Evolutionary conservation across 2,329 filamentous ascomycete genomes (phyloP), one percentile per base, ranked within the genome.

Genomic region (Colletotrichum graminicola): DNA sequence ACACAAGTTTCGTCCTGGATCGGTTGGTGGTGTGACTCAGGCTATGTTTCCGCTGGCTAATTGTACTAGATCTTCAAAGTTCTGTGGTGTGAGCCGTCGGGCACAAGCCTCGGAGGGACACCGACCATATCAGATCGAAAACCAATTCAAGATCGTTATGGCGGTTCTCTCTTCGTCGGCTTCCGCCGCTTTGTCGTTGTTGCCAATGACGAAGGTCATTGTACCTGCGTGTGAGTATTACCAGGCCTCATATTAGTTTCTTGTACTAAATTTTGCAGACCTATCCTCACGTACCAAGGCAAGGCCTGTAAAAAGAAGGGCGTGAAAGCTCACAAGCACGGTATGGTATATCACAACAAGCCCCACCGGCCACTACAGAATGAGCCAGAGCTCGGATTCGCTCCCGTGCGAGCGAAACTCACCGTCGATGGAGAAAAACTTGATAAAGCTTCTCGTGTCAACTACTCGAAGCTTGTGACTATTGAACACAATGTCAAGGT

Each of bases 401-500:
- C 74, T 0, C 83, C 87, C 0, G 81, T 89, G 45, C 79, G 78
- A 36, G 80, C 88, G 52, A 77, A 81, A 0, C 82, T 89, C 26
- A 79, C 77, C 26, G 78, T 81, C 5, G 77, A 80, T 18, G 81
- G 80, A 41, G 86, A 89, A 71, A 83, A 78, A 65, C 80, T 90
- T 8, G 80, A 81, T 14, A 80, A 74, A 39, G 84, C 86, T 72
- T 90, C 88, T 16, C 84, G 88, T 6, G 83, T 89, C 74, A 89
- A 90, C 78, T 90, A 89, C 76, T 85, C 86, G 6, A 89, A 89
- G 73, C 79, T 87, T 7, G 81, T 84, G 36, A 88, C 86, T 3
- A 81, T 90, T 34, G 87, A 89, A 76, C 88, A 90, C 78, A 90
- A 90, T 74, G 80, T 85, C 74, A 84, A 82, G 56, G 86, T 90